Evolutionary conservation across 2,329 filamentous ascomycete genomes (phyloP).

Genomic region (Talaromyces sp.): DNA sequence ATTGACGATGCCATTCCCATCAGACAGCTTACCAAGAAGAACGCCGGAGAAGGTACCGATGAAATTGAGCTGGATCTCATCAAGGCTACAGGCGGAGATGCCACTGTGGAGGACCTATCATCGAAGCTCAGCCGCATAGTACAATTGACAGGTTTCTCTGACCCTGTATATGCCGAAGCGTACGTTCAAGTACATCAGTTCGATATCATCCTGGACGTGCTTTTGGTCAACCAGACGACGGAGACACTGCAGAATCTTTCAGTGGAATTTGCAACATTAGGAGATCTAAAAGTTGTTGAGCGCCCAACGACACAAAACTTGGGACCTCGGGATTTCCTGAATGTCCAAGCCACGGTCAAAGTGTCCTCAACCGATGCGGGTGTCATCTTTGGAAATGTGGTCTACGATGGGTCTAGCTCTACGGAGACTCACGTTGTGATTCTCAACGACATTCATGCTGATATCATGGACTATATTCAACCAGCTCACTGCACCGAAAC

Average conservation of each 20-base stretch:
- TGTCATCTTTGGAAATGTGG: conserved; percentile 97
- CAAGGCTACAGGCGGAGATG: conserved; percentile 88
- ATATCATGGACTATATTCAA: conserved; percentile 99
- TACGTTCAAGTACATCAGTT: conserved; percentile 99
- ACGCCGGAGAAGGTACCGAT: conserved; percentile 72
- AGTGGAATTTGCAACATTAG: conserved; percentile 96
- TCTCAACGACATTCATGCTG: conserved; percentile 94
- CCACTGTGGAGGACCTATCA: conserved; percentile 75
- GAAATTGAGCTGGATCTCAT: conserved; percentile 87
- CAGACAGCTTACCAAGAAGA: conserved; percentile 89
- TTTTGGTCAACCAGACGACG: conserved; percentile 94
- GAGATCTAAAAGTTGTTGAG: conserved; percentile 96
- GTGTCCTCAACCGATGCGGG: conserved; percentile 97
- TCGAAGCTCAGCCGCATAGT: conserved; percentile 96
- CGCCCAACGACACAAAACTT: conserved; percentile 94
- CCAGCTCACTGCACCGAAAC: conserved; percentile 95
- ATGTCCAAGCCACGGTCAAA: conserved; percentile 98
- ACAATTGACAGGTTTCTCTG: conserved; percentile 95
- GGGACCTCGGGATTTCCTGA: conserved; percentile 92
- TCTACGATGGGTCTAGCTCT: conserved; percentile 89
- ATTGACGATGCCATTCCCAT: conserved; percentile 94
- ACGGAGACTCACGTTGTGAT: conserved; percentile 97
- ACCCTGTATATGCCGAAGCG: conserved; percentile 96
- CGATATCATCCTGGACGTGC: conserved; percentile 93
- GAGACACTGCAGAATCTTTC: conserved; percentile 96